Evolutionary conservation across 1,284 basidiomycete genomes (phyloP).

Genomic region (Puccinia polysora): DNA sequence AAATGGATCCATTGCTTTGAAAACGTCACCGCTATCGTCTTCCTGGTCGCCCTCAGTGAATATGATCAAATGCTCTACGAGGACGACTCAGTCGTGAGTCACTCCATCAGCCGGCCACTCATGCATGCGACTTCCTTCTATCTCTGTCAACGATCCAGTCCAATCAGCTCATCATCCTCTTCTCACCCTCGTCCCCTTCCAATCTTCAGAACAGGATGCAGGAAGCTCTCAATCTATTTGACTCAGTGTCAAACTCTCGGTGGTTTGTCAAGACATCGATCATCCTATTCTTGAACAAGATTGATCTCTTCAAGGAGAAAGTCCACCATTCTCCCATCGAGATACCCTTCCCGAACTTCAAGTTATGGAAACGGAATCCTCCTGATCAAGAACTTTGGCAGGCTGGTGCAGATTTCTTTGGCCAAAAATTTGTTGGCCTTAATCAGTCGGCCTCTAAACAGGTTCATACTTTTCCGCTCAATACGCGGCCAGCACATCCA

Average conservation of each 20-base stretch:
- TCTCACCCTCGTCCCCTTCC: slow-evolving; percentile 52
- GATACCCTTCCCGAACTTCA: slow-evolving; percentile 73
- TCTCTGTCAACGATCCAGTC: too few relatives aligned
- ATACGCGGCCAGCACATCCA: not conserved
- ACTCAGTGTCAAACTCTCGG: slow-evolving; percentile 48
- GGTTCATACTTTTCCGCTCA: slow-evolving; percentile 51
- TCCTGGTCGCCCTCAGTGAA: slow-evolving; percentile 85
- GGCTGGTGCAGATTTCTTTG: slow-evolving; percentile 51
- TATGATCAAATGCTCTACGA: slow-evolving; percentile 93
- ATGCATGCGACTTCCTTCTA: too few relatives aligned
- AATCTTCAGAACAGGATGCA: slow-evolving; percentile 52
- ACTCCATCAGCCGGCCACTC: too few relatives aligned
- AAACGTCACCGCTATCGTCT: slow-evolving; percentile 90
- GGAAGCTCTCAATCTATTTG: slow-evolving; percentile 52
- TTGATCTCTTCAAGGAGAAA: slow-evolving; percentile 92
- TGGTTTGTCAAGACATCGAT: slow-evolving; percentile 47
- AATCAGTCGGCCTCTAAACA: slow-evolving; percentile 57
- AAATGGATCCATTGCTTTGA: slow-evolving; percentile 74
- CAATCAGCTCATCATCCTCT: slow-evolving; percentile 35
- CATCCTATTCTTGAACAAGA: slow-evolving; percentile 56
- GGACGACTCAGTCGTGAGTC: slow-evolving; percentile 79
- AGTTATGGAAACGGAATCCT: too few relatives aligned
- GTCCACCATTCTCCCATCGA: slow-evolving; percentile 76
- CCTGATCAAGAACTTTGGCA: slow-evolving; percentile 42
- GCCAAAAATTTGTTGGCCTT: slow-evolving; percentile 49